phyloP scores from a whole-genome alignment of 176 grass and related monocot genomes.

The Cymbopogon citratus region DNA sequence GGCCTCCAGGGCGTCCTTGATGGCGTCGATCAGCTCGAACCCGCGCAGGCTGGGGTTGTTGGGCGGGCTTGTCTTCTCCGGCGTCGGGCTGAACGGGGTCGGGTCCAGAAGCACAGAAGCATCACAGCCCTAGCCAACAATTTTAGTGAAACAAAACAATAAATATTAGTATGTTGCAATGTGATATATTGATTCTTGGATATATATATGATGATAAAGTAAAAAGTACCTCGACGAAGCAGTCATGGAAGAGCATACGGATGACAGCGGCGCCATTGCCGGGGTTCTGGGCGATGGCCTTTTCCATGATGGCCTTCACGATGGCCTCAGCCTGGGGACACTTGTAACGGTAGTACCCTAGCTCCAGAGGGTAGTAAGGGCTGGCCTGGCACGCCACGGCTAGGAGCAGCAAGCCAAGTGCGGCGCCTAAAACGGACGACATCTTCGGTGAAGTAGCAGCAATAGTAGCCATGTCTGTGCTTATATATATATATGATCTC shows the following conservation, averaged over 20 bases:
- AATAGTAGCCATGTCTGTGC: neutral
- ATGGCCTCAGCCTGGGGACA: slow-evolving; percentile 36
- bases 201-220: no score
- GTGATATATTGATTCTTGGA: no score
- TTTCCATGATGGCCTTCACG: slow-evolving; percentile 15
- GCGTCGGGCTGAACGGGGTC: slow-evolving; percentile 7
- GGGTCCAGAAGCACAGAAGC: neutral
- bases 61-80: neutral
- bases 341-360: slow-evolving; percentile 28
- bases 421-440: neutral
- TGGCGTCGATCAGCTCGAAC: neutral
- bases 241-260: slow-evolving; percentile 60
- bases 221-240: slow-evolving; percentile 50
- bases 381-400: neutral
- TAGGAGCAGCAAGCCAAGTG: neutral
- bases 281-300: slow-evolving; percentile 5
- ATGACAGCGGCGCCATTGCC: slow-evolving; percentile 43
- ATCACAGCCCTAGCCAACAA: neutral
- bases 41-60: slow-evolving; percentile 8
- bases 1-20: neutral
- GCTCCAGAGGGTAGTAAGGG: slow-evolving; percentile 24
- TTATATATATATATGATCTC: neutral
- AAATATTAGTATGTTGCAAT: no score
- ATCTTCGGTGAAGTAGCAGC: neutral
- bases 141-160: no score